A percentile compares a stretch with the other conserved stretches of the same genome.
These are phyloP conservation scores for Diospyros lotus DNA, from an alignment of 148 eudicot genomes.

Conservation along the genomic window DNA sequence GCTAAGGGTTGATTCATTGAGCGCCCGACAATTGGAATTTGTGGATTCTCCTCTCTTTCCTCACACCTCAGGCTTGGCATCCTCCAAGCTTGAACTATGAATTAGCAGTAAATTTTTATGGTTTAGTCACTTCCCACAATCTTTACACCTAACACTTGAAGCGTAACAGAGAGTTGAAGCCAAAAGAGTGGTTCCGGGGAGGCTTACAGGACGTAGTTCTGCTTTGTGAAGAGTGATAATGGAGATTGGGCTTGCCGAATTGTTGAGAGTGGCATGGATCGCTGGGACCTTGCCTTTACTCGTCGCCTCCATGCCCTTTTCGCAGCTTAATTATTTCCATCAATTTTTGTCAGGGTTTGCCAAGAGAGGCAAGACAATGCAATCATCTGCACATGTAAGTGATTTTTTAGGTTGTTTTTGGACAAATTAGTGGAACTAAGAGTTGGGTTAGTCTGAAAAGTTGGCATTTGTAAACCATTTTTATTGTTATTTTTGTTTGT, in stretches of 20 bases:
- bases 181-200: too few species aligned
- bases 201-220: too few species aligned
- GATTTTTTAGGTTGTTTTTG: neutral
- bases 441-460: neutral
- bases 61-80: too few species aligned
- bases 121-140: too few species aligned
- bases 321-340: constrained; percentile 28
- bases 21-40: too few species aligned
- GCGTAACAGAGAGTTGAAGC: too few species aligned
- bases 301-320: constrained; percentile 44
- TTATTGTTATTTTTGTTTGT: neutral
- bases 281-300: constrained; percentile 53
- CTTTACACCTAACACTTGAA: too few species aligned
- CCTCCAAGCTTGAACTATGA: too few species aligned
- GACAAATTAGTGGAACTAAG: neutral
- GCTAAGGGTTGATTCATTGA: too few species aligned
- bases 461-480: neutral
- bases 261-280: constrained; percentile 65
- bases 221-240: constrained; percentile 3
- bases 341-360: constrained; percentile 38
- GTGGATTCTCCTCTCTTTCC: too few species aligned
- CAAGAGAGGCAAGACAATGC: constrained; percentile 61
- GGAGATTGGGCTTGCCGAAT: constrained; percentile 32
- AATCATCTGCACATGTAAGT: constrained; percentile 48
- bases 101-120: too few species aligned